Evolutionary conservation across 2,329 filamentous ascomycete genomes (phyloP), one percentile per base, ranked within the genome.

Genomic region (Botrytis pseudocinerea): DNA sequence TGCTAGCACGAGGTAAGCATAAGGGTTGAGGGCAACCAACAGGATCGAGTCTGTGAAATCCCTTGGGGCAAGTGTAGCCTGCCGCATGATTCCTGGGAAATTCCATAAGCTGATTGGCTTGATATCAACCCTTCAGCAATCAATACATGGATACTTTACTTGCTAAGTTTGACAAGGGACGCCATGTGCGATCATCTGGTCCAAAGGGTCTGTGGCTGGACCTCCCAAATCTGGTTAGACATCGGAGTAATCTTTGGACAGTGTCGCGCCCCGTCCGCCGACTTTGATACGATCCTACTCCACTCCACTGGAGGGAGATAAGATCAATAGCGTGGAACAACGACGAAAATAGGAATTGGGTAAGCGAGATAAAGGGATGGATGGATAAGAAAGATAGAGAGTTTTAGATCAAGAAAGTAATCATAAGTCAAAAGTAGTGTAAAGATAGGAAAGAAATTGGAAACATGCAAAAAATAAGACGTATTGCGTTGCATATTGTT

Each of bases 191-290:
- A 68, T 65, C 48, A 65, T 66, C 70, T 68, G 44, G 54, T 42
- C 40, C 28, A 51, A 44, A 51, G 70, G 32, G 46, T 66, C n/a
- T n/a, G 38, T 69, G 71, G 65, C 69, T 73, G 71, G 42, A 73
- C 71, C 65, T 73, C 35, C 71, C 57, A 35, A 25, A 60, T 46
- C 18, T 54, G 61, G 71, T 70, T 73, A 70, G 57, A 54, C 8
- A 28, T 71, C 38, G 32, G 44, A 44, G 25, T 68, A 18, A 18
- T 40, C 28, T 25, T 68, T 59, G 9, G 68, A 38, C n/a, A 16
- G 28, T 28, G 16, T 66, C 18, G 57, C 25, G 16, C 51, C 46
- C 64, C 46, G 64, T 54, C 46, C 70, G 44, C 63, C 70, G 46
- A 71, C 32, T 57, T 59, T 48, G 46, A 66, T 57, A 42, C 48